These are phyloP conservation scores for Ogataea nakhonphanomensis DNA, from an alignment of 805 yeast genomes.

Conservation along the genomic window DNA sequence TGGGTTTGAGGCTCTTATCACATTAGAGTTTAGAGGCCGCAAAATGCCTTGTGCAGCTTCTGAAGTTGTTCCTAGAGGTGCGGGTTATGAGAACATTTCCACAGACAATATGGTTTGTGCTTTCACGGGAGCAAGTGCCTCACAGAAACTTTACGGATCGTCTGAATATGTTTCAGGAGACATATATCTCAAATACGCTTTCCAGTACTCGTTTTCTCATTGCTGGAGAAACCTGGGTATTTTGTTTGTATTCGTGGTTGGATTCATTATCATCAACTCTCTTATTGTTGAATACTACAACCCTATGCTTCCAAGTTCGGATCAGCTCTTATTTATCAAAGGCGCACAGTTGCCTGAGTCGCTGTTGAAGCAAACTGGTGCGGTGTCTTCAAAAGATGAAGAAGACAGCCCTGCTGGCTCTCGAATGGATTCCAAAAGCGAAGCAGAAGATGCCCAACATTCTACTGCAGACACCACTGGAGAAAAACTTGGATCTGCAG, in stretches of 20 bases:
- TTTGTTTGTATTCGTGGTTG: conserved; percentile 38
- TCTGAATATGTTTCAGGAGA: conserved; percentile 49
- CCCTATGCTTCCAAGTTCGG: conserved; percentile 31
- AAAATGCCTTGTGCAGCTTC: conserved; percentile 44
- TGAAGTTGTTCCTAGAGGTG: conserved; percentile 51
- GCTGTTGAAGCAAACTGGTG: conserved; percentile 30
- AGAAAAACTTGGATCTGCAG: conserved; percentile 37
- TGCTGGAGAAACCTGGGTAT: conserved; percentile 80
- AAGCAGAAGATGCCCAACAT: conserved; percentile 13
- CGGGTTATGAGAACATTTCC: conserved; percentile 45
- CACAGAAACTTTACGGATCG: conserved; percentile 20
- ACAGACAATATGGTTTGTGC: conserved; percentile 46
- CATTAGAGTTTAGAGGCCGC: conserved; percentile 54
- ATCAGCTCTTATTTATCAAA: conserved; percentile 31
- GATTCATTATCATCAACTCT: conserved; percentile 34
- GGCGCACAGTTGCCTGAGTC: conserved; percentile 27
- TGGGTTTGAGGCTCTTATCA: conserved; percentile 51
- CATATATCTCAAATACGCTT: conserved; percentile 42
- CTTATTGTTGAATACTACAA: conserved; percentile 31
- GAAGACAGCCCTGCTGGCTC: conserved; percentile 25
- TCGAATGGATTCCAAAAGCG: conserved; percentile 14
- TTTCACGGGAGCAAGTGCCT: conserved; percentile 44
- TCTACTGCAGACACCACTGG: conserved; percentile 11
- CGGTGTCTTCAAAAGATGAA: conserved; percentile 28
- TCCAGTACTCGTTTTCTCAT: conserved; percentile 51